Percentiles rank a stretch among this genome's conserved stretches.
Evolutionary conservation across 1,284 basidiomycete species (phyloP).

Genomic region (Boletellus dicymbophilus): DNA sequence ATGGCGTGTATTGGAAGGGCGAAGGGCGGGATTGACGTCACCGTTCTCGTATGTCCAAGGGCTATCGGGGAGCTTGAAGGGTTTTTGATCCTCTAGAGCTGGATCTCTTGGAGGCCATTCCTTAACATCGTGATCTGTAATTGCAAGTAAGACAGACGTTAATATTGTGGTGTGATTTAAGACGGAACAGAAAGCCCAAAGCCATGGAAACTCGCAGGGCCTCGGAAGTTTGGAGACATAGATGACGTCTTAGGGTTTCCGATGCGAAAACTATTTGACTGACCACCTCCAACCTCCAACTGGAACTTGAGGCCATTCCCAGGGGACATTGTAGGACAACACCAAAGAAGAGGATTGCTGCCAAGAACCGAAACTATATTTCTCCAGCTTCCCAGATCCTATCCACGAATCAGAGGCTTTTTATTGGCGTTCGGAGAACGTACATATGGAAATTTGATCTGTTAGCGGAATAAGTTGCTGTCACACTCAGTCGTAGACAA

Average conservation of each 20-base stretch:
- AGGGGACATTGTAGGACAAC: slow-evolving; percentile 66
- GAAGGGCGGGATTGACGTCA: slow-evolving; percentile 70
- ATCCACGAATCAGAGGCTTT: slow-evolving; percentile 12
- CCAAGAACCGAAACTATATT: slow-evolving; percentile 86
- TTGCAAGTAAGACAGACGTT: neutral
- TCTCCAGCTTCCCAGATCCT: slow-evolving; percentile 76
- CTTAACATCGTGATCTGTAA: slow-evolving; percentile 16
- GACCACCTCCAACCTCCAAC: slow-evolving; percentile 72
- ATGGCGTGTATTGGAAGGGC: slow-evolving; percentile 55
- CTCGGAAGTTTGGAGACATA: neutral
- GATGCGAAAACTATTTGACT: slow-evolving; percentile 54
- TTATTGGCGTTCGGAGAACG: slow-evolving; percentile 27
- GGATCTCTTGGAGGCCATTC: slow-evolving; percentile 66
- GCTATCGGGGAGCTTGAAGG: slow-evolving; percentile 53
- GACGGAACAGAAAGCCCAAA: neutral
- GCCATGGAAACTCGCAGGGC: slow-evolving; percentile 6
- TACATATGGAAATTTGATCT: slow-evolving; percentile 95
- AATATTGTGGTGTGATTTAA: slow-evolving; percentile 1
- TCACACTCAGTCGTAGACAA: slow-evolving; percentile 2
- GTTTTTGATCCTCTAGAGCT: slow-evolving; percentile 36
- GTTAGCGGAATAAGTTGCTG: slow-evolving; percentile 7
- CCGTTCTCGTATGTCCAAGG: slow-evolving; percentile 88
- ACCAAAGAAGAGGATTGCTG: slow-evolving; percentile 75
- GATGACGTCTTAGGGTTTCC: slow-evolving; percentile 6
- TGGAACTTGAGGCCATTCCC: slow-evolving; percentile 82